A percentile compares a stretch with the other conserved stretches of the same genome.
Conservation (phyloP, 1,284 basidiomycete species). For the Sanghuangporus sanghuang region DNA sequence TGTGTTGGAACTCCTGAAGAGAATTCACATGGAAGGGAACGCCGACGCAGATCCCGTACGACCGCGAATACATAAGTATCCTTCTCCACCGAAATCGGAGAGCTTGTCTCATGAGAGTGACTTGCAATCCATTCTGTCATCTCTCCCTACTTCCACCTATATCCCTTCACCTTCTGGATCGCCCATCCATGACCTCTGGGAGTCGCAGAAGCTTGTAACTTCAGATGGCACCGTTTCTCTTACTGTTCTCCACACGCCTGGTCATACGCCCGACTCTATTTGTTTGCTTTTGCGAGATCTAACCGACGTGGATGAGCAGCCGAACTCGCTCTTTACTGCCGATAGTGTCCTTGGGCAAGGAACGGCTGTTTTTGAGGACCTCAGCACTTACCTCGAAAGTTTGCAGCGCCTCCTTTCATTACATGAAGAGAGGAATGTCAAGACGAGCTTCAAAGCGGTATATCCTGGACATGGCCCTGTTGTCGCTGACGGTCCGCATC, state of each 20-base stretch:
- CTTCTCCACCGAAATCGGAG: slow-evolving; percentile 32
- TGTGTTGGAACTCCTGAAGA: slow-evolving; percentile 64
- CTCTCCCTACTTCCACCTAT: slow-evolving; percentile 40
- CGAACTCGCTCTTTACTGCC: slow-evolving; percentile 72
- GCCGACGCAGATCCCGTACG: slow-evolving; percentile 36
- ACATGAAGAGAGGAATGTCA: slow-evolving; percentile 22
- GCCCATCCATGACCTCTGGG: slow-evolving; percentile 50
- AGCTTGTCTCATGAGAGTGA: slow-evolving; percentile 25
- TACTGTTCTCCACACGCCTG: slow-evolving; percentile 79
- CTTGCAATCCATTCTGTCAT: slow-evolving; percentile 38
- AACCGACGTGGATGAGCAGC: slow-evolving; percentile 36
- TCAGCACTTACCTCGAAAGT: slow-evolving; percentile 66
- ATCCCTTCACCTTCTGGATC: slow-evolving; percentile 36
- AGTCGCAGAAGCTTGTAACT: slow-evolving; percentile 43
- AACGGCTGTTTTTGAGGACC: slow-evolving; percentile 87
- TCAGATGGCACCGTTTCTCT: slow-evolving; percentile 29
- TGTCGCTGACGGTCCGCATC: slow-evolving; percentile 49
- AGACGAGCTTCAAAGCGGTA: slow-evolving; percentile 40
- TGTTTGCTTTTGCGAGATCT: slow-evolving; percentile 51
- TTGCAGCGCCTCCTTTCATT: slow-evolving; percentile 59
- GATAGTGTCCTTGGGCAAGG: slow-evolving; percentile 92
- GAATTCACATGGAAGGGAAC: slow-evolving; percentile 49
- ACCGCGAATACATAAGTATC: slow-evolving; percentile 68
- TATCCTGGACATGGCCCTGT: slow-evolving; percentile 91
- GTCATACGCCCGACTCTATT: slow-evolving; percentile 88